A percentile compares a stretch with the other conserved stretches of the same genome.
Conservation (phyloP, 192 early-diverging fungal species). For the Geosiphon pyriformis region DNA sequence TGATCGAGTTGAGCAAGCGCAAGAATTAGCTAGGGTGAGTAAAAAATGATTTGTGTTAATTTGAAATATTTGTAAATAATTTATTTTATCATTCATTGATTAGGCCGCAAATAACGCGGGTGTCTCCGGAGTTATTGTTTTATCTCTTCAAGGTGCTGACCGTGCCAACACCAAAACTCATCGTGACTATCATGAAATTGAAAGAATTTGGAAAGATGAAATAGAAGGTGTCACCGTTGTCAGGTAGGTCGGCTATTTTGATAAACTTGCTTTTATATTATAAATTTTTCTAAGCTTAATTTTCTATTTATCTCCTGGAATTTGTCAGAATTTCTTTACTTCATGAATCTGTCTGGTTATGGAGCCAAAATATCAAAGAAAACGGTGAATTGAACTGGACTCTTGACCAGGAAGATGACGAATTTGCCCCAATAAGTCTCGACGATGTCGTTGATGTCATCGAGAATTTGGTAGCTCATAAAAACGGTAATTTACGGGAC, state of each 20-base stretch:
- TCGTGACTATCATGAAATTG: neutral
- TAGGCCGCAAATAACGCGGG: neutral
- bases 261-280: neutral
- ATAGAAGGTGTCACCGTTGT: neutral
- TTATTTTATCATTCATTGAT: neutral
- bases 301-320: no score
- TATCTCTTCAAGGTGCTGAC: neutral
- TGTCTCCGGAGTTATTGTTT: neutral
- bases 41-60: neutral
- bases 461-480: neutral
- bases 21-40: neutral
- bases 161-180: neutral
- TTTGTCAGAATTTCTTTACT: neutral
- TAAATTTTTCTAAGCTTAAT: neutral
- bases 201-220: slow-evolving; percentile 2
- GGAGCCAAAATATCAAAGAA: neutral
- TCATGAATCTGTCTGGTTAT: neutral
- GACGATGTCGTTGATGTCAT: neutral
- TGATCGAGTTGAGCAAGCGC: neutral
- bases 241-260: neutral
- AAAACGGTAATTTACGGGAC: neutral
- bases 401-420: neutral
- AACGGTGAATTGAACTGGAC: neutral
- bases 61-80: neutral
- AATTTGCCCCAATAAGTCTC: neutral